Percentiles rank a stretch among this genome's conserved stretches.
phyloP scores from a whole-genome alignment of 371 early-diverging fungal species.

The Nematocida ironsii region DNA sequence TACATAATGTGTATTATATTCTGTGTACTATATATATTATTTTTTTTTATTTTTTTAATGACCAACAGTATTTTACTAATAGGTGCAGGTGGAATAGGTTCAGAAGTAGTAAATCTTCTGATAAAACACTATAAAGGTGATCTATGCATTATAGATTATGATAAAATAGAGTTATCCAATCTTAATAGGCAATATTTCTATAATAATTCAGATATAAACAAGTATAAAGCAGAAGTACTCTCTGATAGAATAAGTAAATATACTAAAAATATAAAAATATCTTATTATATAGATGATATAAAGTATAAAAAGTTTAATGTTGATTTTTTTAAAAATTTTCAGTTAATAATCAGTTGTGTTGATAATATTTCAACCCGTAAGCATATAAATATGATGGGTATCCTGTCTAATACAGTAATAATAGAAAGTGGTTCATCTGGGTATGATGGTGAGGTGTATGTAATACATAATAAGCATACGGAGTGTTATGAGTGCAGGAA shows the following conservation, averaged over 20 bases:
- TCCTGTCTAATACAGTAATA: slow-evolving; percentile 79
- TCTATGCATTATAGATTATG: slow-evolving; percentile 78
- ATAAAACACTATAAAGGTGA: neutral
- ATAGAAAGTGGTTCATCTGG: slow-evolving; percentile 95
- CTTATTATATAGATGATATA: slow-evolving; percentile 17
- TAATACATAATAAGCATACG: slow-evolving; percentile 73
- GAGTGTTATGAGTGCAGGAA: slow-evolving; percentile 96
- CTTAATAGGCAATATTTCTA: slow-evolving; percentile 96
- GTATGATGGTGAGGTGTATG: slow-evolving; percentile 84
- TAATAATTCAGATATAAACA: slow-evolving; percentile 81
- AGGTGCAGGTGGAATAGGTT: slow-evolving; percentile 87
- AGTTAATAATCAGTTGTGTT: slow-evolving; percentile 89
- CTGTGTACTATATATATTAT: no score
- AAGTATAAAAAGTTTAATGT: slow-evolving; percentile 79
- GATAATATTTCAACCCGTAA: slow-evolving; percentile 92
- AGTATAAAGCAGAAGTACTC: slow-evolving; percentile 76
- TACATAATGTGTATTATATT: no score
- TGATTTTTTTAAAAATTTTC: slow-evolving; percentile 82
- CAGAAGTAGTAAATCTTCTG: slow-evolving; percentile 82
- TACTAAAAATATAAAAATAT: neutral
- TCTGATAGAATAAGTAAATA: neutral
- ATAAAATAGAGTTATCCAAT: slow-evolving; percentile 94
- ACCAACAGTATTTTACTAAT: slow-evolving; percentile 57
- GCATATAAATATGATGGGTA: slow-evolving; percentile 89
- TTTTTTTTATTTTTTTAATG: no score